Evolutionary conservation across 2,329 filamentous ascomycete genomes (phyloP).

Genomic region (Sporothrix mexicana): DNA sequence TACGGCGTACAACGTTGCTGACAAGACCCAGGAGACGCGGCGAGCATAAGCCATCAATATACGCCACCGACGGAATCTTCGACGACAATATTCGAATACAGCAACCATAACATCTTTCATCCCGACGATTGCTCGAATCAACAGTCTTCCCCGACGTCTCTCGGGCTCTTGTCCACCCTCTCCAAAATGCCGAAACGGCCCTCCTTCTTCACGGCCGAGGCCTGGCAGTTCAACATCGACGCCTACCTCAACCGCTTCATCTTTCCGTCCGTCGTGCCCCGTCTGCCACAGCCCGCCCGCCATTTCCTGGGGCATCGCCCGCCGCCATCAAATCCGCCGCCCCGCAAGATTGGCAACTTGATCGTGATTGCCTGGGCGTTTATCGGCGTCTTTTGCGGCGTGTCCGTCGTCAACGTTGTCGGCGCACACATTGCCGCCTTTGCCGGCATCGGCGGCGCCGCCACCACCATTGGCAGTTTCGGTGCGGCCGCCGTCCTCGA

Average conservation of each 20-base stretch:
- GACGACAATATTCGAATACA: no score
- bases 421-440: conserved; percentile 62
- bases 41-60: background rate
- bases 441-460: conserved; percentile 52
- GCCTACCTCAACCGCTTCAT: conserved; percentile 73
- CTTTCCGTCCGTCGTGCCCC: conserved; percentile 67
- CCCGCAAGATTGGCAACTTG: conserved; percentile 60
- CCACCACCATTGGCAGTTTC: conserved; percentile 72
- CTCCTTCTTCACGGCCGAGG: conserved; percentile 13
- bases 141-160: background rate
- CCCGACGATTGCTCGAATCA: background rate
- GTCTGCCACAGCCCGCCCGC: conserved; percentile 69
- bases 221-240: conserved; percentile 76
- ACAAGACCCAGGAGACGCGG: background rate
- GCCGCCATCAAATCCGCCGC: conserved; percentile 38
- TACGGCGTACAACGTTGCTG: no score
- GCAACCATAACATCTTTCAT: background rate
- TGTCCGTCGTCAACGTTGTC: conserved; percentile 65
- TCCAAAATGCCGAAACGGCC: conserved; percentile 4
- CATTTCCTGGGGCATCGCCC: conserved; percentile 71
- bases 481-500: conserved; percentile 78
- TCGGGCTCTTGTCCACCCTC: background rate
- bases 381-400: conserved; percentile 66
- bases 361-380: conserved; percentile 66
- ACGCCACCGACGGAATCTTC: no score